Base-by-base conservation (phyloP, 2,329 filamentous ascomycete genomes). In the Diaporthe batatas region DNA sequence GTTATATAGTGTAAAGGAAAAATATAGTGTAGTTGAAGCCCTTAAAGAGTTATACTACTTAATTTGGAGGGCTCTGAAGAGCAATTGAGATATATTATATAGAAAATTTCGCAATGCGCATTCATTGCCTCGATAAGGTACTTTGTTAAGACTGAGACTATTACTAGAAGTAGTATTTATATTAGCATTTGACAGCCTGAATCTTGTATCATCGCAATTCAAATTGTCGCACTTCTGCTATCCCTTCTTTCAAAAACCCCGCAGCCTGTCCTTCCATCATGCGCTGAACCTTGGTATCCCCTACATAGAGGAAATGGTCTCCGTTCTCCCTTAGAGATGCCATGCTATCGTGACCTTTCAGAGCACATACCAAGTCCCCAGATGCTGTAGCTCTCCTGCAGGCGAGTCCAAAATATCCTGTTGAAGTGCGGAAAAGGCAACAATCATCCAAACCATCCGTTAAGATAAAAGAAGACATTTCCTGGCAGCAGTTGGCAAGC, bases 221-320 rank as follows among this genome's bases (percentile, higher is more conserved):
- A n/a, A 64, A 64, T 3, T 47, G 23, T 14, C 39, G 58, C 25
- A 64, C 58, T 32, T 64, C 39, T 49, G 39, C 58, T 16, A 49
- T 3, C 5, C 58, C 58, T 4, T 64, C 25, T n/a, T 34, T 29
- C 58, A 47, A 47, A 21, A 64, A 39, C 10, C 29, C 12, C 14
- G 23, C 36, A 7, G 58, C 39, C 23, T 64, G 39, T 47, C 58
- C 39, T 23, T 64, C 58, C 58, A 32, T 64, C 58, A 64, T 64
- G 14, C 58, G 23, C 11, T 44, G 36, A n/a, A 64, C n/a, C 58
- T 64, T 64, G 7, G 58, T 64, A 29, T 32, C 58, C 14, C 36
- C 58, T 21, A 47, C 39, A 32, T 47, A 47, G 14, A 64, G 25
- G 36, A 64, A 64, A 8, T 64, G 39, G n/a, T 64, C 58, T 18